These are phyloP conservation scores for Colletotrichum ledebouriae DNA, from an alignment of 2,329 filamentous ascomycete species.

Conservation along the genomic window DNA sequence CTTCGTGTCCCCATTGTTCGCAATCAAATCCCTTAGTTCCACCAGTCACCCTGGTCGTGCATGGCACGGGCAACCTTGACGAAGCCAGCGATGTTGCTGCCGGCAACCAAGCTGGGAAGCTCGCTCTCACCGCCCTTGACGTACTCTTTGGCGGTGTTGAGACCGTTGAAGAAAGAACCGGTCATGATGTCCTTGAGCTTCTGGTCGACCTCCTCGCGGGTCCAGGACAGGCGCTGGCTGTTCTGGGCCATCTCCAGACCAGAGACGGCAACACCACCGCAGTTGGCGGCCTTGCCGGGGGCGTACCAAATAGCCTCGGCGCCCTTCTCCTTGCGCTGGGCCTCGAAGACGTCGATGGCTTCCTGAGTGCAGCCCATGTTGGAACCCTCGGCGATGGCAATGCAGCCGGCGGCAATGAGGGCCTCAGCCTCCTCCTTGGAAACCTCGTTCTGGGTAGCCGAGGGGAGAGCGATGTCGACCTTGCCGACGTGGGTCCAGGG, in stretches of 20 bases:
- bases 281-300: conserved; percentile 96
- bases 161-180: conserved; percentile 88
- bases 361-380: conserved; percentile 99
- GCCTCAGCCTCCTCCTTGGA: conserved; percentile 89
- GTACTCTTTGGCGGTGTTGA: conserved; percentile 91
- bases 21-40: conserved; percentile 50
- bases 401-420: conserved; percentile 80
- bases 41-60: conserved; percentile 98
- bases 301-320: conserved; percentile 89
- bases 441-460: conserved; percentile 98
- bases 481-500: conserved; percentile 93
- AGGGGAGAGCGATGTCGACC: conserved; percentile 92
- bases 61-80: conserved; percentile 96
- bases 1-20: conserved; percentile 15
- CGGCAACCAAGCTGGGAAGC: conserved; percentile 90
- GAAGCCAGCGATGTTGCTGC: conserved; percentile 97
- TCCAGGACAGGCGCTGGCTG: conserved; percentile 88
- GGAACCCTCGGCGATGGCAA: conserved; percentile 94
- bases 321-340: conserved; percentile 77
- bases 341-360: conserved; percentile 94
- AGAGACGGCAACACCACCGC: conserved; percentile 95
- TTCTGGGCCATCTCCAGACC: conserved; percentile 99
- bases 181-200: conserved; percentile 97
- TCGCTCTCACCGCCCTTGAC: conserved; percentile 83
- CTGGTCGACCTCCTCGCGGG: conserved; percentile 87